Evolutionary conservation across 441 rosid genomes (phyloP).

Genomic region (Croton laevigatus): DNA sequence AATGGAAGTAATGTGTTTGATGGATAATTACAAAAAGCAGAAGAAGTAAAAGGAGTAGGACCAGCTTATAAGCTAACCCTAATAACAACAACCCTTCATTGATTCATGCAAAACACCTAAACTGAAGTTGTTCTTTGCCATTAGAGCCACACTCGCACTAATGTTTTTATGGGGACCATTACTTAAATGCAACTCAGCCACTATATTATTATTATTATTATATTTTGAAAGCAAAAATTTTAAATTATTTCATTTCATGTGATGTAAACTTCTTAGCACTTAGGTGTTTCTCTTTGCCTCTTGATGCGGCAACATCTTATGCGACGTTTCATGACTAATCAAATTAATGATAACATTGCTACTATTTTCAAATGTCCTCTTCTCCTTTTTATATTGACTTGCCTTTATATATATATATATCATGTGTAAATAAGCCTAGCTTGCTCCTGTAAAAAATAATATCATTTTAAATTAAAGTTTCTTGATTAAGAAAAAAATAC

Average conservation of each 20-base stretch:
- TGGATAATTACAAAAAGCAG: neutral
- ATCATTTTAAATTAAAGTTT: too few relatives aligned
- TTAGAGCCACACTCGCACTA: constrained; percentile 36
- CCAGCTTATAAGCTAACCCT: constrained; percentile 22
- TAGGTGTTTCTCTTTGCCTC: constrained; percentile 14
- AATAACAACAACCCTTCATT: constrained; percentile 30
- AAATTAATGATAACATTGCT: neutral
- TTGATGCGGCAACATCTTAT: constrained; percentile 22
- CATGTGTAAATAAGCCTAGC: too few relatives aligned
- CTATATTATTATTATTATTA: too few relatives aligned
- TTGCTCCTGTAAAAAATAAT: too few relatives aligned
- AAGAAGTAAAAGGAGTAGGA: neutral
- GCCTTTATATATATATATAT: too few relatives aligned
- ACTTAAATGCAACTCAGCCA: too few relatives aligned
- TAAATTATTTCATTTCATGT: too few relatives aligned
- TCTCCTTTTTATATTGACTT: too few relatives aligned
- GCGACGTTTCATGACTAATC: neutral
- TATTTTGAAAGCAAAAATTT: too few relatives aligned
- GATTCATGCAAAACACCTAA: constrained; percentile 25
- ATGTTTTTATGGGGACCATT: constrained; percentile 40
- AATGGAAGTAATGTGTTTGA: neutral
- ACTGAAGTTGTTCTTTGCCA: constrained; percentile 27
- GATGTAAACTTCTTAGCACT: constrained; percentile 5
- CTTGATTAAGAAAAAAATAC: too few relatives aligned
- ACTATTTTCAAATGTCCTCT: neutral